A percentile compares a stretch with the other conserved stretches of the same genome.
These are phyloP conservation scores for Heritiera fomes DNA, from an alignment of 345 rosid species.

Conservation along the genomic window DNA sequence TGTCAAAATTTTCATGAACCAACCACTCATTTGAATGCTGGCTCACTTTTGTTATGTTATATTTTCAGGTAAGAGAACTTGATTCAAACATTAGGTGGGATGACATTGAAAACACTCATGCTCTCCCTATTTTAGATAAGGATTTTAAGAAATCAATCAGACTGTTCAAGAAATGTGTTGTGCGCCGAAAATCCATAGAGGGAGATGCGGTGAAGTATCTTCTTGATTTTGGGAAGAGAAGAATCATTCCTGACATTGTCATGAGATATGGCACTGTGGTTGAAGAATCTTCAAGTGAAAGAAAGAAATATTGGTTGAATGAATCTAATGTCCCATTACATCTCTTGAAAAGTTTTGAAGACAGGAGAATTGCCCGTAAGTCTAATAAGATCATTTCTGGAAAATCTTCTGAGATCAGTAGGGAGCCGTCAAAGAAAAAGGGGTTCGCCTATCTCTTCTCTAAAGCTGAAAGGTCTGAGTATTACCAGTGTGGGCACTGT, in stretches of 20 bases:
- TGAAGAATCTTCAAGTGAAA: slow-evolving; percentile 86
- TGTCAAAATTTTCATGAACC: background rate
- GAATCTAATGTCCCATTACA: slow-evolving; percentile 84
- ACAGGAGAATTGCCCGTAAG: slow-evolving; percentile 74
- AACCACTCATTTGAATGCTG: background rate
- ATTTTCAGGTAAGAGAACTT: slow-evolving; percentile 81
- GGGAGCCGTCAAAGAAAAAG: slow-evolving; percentile 38
- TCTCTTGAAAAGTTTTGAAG: slow-evolving; percentile 90
- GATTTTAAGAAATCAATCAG: slow-evolving; percentile 74
- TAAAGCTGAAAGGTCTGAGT: slow-evolving; percentile 72
- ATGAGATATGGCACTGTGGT: slow-evolving; percentile 59
- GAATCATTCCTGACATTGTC: slow-evolving; percentile 75
- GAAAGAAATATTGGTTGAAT: slow-evolving; percentile 86
- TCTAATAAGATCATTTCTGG: slow-evolving; percentile 44
- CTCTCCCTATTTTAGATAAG: slow-evolving; percentile 57
- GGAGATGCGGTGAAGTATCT: slow-evolving; percentile 70
- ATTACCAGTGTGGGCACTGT: slow-evolving; percentile 75
- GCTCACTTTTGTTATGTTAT: slow-evolving; percentile 4
- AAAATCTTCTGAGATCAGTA: slow-evolving; percentile 40
- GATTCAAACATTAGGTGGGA: slow-evolving; percentile 85
- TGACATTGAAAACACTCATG: slow-evolving; percentile 72
- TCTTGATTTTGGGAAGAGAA: slow-evolving; percentile 98
- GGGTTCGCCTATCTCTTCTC: slow-evolving; percentile 83
- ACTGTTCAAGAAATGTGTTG: slow-evolving; percentile 78
- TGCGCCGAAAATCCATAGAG: slow-evolving; percentile 73